Percentiles rank a stretch among this genome's conserved stretches.
Conservation (phyloP, 345 rosid genomes). For the Eucalyptus pumila region DNA sequence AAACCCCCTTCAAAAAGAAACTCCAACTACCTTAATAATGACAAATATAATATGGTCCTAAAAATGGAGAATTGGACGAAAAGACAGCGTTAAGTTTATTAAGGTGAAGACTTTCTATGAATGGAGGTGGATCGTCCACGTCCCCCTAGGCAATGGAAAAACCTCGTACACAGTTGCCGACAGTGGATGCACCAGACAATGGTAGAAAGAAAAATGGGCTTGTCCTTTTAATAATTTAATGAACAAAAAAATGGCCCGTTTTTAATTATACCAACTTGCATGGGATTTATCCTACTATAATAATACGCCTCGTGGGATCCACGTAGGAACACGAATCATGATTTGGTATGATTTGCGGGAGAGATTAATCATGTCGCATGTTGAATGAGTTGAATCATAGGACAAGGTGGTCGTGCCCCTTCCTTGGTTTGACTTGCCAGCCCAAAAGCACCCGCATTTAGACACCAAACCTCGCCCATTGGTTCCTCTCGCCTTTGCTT, state of each 20-base stretch:
- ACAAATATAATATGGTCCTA: neutral
- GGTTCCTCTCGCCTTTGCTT: neutral
- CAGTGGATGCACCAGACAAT: neutral
- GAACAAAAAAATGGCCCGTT: neutral
- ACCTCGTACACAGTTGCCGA: conserved; percentile 92
- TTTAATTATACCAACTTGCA: neutral
- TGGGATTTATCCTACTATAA: neutral
- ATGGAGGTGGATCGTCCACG: conserved; percentile 58
- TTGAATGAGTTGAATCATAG: neutral
- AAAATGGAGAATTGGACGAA: neutral
- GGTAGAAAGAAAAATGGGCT: neutral
- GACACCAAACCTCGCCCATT: neutral
- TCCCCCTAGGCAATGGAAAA: conserved; percentile 15
- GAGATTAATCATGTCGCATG: neutral
- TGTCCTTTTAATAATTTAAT: neutral
- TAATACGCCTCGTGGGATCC: neutral
- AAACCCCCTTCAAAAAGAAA: neutral
- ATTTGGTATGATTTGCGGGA: neutral
- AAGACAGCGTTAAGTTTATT: neutral
- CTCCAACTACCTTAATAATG: neutral
- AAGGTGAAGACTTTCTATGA: neutral
- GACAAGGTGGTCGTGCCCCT: neutral
- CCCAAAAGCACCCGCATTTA: neutral
- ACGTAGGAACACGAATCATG: neutral
- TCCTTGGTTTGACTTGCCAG: neutral